Base-by-base conservation (phyloP, 2,329 filamentous ascomycete genomes). In the Fusarium anthophilum region DNA sequence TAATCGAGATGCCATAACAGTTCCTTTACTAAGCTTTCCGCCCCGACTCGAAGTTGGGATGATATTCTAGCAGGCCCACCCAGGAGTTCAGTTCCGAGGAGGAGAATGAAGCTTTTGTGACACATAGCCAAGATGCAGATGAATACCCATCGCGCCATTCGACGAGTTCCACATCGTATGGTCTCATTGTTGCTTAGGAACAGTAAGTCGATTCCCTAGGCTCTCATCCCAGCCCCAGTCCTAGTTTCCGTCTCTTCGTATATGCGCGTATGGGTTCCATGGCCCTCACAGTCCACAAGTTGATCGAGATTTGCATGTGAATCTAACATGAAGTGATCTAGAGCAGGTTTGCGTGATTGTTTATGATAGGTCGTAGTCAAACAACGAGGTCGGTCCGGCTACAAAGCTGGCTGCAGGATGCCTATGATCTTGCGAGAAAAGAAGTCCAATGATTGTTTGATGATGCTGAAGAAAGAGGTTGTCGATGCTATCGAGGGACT, bases 331-430 rank as follows among this genome's bases (percentile, higher is more conserved):
- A 44, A 18, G 8, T 30, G 26, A 26, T 56, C 37, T 10, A 30
- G 22, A 38, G 30, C 30, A 57, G n/a, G 20, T 24, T 24, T 17
- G 28, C 11, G 48, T 35, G n/a, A 32, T 38, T 17, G 24, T 22
- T 20, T 22, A 43, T 37, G 43, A 43, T 41, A n/a, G 39, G 30
- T 9, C 12, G 28, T 17, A 7, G 11, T 28, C 26, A 17, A 26
- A 51, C n/a, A 28, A 47, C 26, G 24, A 54, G 48, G 41, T 73
- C 70, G 71, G 71, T 18, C 70, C 62, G 66, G 43, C 45, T 57
- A 12, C 32, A 32, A 6, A 37, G 24, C 28, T 26, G 50, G 32
- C 38, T 56, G 28, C 43, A 24, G 9, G 24, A 18, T 12, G 30
- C 22, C 28, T 45, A 17, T 10, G 12, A 12, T 26, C 15, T 22